These are phyloP conservation scores for Verticillium klebahnii DNA, from an alignment of 2,329 filamentous ascomycete genomes.

Conservation along the genomic window DNA sequence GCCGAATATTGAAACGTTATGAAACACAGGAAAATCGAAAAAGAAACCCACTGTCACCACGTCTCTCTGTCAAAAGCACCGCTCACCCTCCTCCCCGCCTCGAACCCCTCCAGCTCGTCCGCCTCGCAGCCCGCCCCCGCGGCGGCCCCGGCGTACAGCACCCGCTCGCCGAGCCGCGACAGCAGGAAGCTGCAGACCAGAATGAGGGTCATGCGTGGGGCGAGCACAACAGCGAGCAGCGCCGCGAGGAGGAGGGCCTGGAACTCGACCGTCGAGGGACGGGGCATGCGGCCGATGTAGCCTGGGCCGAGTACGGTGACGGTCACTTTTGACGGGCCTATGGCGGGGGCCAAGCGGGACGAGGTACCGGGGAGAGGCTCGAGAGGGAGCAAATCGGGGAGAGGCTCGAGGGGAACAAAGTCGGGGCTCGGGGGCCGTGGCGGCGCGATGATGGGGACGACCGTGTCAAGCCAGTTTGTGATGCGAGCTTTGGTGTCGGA, in stretches of 20 bases:
- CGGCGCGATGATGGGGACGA: background rate
- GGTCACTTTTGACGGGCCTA: background rate
- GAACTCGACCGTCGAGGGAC: background rate
- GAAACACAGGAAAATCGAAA: background rate
- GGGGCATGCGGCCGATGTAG: background rate
- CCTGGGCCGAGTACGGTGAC: constrained; percentile 1
- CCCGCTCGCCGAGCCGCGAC: background rate
- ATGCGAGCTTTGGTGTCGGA: background rate
- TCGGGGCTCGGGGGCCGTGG: background rate
- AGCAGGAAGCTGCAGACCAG: background rate
- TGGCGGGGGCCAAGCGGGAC: too few species aligned
- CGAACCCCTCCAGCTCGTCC: background rate
- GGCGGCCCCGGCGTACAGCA: background rate
- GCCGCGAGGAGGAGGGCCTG: background rate
- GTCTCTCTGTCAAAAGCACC: background rate
- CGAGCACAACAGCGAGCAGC: background rate
- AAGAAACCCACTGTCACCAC: background rate
- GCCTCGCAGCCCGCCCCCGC: background rate
- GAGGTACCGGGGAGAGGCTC: background rate
- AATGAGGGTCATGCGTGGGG: background rate
- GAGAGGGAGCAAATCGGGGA: background rate
- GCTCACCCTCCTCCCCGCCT: background rate
- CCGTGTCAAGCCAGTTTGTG: background rate
- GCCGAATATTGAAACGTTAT: too few species aligned
- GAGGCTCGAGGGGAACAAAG: background rate